Evolutionary conservation across 345 rosid genomes (phyloP).

Genomic region (Isatis tinctoria): DNA sequence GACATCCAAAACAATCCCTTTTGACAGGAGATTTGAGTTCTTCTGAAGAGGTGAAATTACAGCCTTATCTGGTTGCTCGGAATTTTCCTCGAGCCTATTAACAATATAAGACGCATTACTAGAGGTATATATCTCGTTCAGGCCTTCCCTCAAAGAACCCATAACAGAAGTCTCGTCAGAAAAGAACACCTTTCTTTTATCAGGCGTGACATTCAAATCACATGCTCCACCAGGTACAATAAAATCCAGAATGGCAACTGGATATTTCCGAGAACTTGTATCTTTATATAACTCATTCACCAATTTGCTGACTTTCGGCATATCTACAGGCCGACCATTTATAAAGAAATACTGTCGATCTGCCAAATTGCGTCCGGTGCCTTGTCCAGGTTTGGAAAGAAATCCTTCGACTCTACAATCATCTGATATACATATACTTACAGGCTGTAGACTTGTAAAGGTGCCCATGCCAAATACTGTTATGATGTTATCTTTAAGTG

Average conservation of each 20-base stretch:
- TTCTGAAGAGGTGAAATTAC: constrained; percentile 33
- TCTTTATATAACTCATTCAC: constrained; percentile 91
- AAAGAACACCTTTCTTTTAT: constrained; percentile 89
- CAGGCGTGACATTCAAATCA: constrained; percentile 93
- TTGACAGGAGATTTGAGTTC: constrained; percentile 32
- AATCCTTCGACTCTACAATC: constrained; percentile 83
- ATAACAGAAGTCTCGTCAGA: constrained; percentile 76
- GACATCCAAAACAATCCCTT: constrained; percentile 33
- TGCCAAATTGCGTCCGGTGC: constrained; percentile 89
- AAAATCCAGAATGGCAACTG: constrained; percentile 75
- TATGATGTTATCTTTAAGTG: constrained; percentile 83
- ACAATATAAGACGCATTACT: constrained; percentile 51
- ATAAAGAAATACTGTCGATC: constrained; percentile 89
- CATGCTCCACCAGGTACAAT: constrained; percentile 69
- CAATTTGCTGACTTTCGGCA: constrained; percentile 96
- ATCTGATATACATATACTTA: constrained; percentile 55
- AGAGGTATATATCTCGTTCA: constrained; percentile 67
- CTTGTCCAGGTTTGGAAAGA: constrained; percentile 93
- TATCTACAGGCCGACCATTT: constrained; percentile 94
- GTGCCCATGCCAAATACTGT: constrained; percentile 76
- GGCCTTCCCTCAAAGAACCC: constrained; percentile 72
- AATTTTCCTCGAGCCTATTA: constrained; percentile 50
- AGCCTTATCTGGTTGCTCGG: constrained; percentile 31
- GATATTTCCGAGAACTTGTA: constrained; percentile 93
- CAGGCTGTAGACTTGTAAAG: constrained; percentile 75